Percentiles rank a stretch among this genome's conserved stretches.
These are phyloP conservation scores for Globisporangium lucens DNA, from an alignment of 352 stramenopile species.

Conservation along the genomic window DNA sequence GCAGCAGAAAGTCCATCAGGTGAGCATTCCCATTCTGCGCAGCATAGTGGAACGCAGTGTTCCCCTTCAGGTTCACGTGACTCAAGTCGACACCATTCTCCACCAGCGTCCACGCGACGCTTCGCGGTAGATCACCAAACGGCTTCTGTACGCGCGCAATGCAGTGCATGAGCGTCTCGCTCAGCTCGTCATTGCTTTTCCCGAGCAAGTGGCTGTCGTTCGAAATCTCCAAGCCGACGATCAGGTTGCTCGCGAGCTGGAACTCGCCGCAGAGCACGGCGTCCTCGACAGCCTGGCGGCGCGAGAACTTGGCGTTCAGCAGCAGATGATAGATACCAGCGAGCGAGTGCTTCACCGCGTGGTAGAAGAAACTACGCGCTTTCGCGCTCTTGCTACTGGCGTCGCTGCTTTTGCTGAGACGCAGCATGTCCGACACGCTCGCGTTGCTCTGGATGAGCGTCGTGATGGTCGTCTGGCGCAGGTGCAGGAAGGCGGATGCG, in stretches of 20 bases:
- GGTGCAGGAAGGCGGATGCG: constrained; percentile 44
- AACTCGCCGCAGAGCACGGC: constrained; percentile 61
- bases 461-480: constrained; percentile 69
- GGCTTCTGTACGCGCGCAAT: constrained; percentile 46
- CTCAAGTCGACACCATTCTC: constrained; percentile 44
- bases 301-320: constrained; percentile 61
- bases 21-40: constrained; percentile 45
- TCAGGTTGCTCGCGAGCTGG: constrained; percentile 62
- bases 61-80: constrained; percentile 31
- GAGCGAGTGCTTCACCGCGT: constrained; percentile 59
- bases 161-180: constrained; percentile 58
- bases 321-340: constrained; percentile 75
- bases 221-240: constrained; percentile 47
- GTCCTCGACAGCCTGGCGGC: constrained; percentile 73
- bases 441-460: constrained; percentile 61
- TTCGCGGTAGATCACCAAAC: constrained; percentile 45
- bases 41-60: constrained; percentile 53
- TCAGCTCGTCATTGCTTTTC: constrained; percentile 31
- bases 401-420: constrained; percentile 38
- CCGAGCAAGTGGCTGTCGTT: constrained; percentile 32
- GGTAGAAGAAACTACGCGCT: constrained; percentile 60
- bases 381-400: constrained; percentile 7
- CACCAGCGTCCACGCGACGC: constrained; percentile 60
- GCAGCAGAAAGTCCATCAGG: constrained; percentile 59
- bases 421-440: constrained; percentile 44